Percentiles rank a stretch among this genome's conserved stretches.
Evolutionary conservation across 495 filamentous ascomycete species (phyloP).

Genomic region (Hypoxylon perforatum): DNA sequence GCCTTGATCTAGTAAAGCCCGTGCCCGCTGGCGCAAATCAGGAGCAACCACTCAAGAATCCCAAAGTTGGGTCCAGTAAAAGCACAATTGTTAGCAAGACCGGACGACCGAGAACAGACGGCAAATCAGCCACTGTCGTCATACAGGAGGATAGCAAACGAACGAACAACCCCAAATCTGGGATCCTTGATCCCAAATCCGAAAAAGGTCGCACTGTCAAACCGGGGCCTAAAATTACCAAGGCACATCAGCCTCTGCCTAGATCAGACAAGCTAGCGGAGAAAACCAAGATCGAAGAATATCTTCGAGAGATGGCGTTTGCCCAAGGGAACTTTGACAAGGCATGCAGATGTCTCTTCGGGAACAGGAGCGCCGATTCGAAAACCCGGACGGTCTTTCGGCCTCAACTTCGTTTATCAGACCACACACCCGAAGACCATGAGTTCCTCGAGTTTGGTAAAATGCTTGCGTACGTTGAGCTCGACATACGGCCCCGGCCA

Average conservation of each 20-base stretch:
- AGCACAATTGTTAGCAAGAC: neutral
- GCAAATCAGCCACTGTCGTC: neutral
- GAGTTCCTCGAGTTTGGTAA: slow-evolving; percentile 23
- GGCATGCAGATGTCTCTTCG: slow-evolving; percentile 20
- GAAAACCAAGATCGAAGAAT: slow-evolving; percentile 18
- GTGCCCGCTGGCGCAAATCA: neutral
- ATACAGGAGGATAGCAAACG: neutral
- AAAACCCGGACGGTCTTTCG: slow-evolving; percentile 25
- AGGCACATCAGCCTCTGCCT: slow-evolving; percentile 14
- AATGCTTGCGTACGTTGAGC: slow-evolving; percentile 26
- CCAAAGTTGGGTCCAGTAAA: slow-evolving; percentile 3
- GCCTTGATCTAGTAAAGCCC: slow-evolving; percentile 5
- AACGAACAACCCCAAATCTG: slow-evolving; percentile 13
- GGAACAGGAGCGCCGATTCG: slow-evolving; percentile 24
- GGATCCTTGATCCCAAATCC: slow-evolving; percentile 11
- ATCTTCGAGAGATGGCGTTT: slow-evolving; percentile 27
- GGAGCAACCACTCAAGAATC: slow-evolving; percentile 9
- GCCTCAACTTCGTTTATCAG: slow-evolving; percentile 14
- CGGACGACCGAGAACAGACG: neutral
- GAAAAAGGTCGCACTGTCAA: slow-evolving; percentile 10
- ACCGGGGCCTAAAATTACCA: slow-evolving; percentile 17
- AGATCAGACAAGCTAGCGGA: slow-evolving; percentile 16
- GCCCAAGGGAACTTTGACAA: slow-evolving; percentile 24
- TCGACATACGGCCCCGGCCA: slow-evolving; percentile 13
- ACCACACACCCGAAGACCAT: slow-evolving; percentile 21